Percentiles rank a stretch among this genome's conserved stretches.
phyloP scores from a whole-genome alignment of 108 stramenopile species.

The Asterionellopsis glacialis region DNA sequence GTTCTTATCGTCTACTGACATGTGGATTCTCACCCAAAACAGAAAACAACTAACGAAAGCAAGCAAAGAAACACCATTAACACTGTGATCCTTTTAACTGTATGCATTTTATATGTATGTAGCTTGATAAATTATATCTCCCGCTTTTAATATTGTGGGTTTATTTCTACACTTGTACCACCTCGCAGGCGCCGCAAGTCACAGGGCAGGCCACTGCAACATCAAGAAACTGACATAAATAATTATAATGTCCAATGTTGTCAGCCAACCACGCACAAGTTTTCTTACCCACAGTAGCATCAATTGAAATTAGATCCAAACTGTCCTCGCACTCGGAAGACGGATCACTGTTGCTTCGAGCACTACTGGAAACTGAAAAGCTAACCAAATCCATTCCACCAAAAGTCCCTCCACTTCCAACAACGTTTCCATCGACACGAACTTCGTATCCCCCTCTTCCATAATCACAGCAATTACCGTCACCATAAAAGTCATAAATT shows the following conservation, averaged over 20 bases:
- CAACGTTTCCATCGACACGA: neutral
- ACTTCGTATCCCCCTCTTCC: neutral
- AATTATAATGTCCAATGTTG: neutral
- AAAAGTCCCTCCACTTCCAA: neutral
- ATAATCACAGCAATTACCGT: constrained; percentile 24
- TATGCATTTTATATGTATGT: too few relatives aligned
- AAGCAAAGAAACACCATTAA: too few relatives aligned
- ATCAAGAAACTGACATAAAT: neutral
- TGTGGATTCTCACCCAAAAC: too few relatives aligned
- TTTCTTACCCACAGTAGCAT: neutral
- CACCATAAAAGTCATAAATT: constrained; percentile 24
- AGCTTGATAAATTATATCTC: too few relatives aligned
- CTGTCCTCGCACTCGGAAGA: too few relatives aligned
- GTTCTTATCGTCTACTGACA: too few relatives aligned
- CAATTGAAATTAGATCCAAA: neutral
- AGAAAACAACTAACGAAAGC: too few relatives aligned
- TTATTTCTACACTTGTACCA: too few relatives aligned
- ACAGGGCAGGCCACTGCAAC: neutral
- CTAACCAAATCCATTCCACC: neutral
- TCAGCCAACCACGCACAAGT: neutral
- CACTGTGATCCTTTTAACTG: too few relatives aligned
- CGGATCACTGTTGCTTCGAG: neutral
- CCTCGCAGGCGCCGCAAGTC: neutral
- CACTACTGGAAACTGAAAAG: too few relatives aligned
- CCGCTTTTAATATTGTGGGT: too few relatives aligned